A percentile compares a stretch with the other conserved stretches of the same genome.
Evolutionary conservation across 2,329 filamentous ascomycete species (phyloP).

Genomic region (Biscogniauxia marginata): DNA sequence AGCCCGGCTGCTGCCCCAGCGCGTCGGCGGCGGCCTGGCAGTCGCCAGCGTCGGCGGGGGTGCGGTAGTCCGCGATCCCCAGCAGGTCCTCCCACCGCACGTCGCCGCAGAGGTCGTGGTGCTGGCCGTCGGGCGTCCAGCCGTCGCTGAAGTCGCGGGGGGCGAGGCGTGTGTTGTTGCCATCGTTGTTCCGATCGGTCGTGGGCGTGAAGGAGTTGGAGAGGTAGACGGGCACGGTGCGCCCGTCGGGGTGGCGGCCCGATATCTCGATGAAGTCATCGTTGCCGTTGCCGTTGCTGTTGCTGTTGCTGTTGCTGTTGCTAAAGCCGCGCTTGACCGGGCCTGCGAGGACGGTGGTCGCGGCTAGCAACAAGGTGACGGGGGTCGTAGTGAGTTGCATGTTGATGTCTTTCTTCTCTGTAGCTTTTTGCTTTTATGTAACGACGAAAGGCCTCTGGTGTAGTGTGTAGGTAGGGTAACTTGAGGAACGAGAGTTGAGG

Average conservation of each 20-base stretch:
- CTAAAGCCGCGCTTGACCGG: not conserved
- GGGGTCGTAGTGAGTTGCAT: not conserved
- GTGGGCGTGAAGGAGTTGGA: not conserved
- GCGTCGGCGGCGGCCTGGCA: not conserved
- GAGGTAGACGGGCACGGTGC: not conserved
- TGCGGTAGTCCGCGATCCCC: too few species aligned
- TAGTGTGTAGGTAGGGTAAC: too few species aligned
- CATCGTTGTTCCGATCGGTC: not conserved
- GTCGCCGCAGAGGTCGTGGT: not conserved
- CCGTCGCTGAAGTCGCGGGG: not conserved
- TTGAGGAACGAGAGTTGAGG: too few species aligned
- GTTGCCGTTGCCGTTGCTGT: not conserved
- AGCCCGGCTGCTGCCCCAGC: not conserved
- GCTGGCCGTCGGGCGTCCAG: not conserved
- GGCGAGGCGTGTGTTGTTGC: not conserved
- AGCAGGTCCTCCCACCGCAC: not conserved
- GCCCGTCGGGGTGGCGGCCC: not conserved
- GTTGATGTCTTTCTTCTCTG: too few species aligned
- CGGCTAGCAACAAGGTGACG: not conserved
- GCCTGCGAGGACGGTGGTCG: not conserved
- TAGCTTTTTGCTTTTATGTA: too few species aligned
- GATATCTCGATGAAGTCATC: not conserved
- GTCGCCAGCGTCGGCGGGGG: not conserved
- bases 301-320: not conserved
- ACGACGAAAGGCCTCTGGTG: too few species aligned